These are phyloP conservation scores for Phialocephala subalpina DNA, from an alignment of 2,329 filamentous ascomycete species.

Conservation along the genomic window DNA sequence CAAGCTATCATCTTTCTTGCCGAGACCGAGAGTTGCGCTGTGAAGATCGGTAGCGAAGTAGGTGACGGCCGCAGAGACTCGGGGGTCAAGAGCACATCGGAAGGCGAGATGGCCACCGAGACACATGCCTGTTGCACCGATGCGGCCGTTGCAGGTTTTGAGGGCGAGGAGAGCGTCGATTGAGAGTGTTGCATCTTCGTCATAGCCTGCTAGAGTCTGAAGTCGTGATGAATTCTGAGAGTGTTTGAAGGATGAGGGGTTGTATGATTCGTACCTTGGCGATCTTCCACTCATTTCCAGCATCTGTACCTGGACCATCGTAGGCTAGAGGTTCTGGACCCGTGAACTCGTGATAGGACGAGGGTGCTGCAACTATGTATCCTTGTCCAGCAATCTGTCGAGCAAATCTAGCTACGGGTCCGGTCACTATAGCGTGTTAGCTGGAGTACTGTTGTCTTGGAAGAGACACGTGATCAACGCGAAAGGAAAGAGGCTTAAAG, in stretches of 20 bases:
- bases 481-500: background rate
- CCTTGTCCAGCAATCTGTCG: slow-evolving; percentile 92
- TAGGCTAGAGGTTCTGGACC: slow-evolving; percentile 85
- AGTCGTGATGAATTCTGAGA: background rate
- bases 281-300: slow-evolving; percentile 87
- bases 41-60: slow-evolving; percentile 97
- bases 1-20: slow-evolving; percentile 67
- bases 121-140: slow-evolving; percentile 90
- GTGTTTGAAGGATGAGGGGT: slow-evolving; percentile 11
- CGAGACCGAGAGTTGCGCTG: slow-evolving; percentile 75
- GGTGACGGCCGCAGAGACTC: slow-evolving; percentile 79
- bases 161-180: slow-evolving; percentile 76
- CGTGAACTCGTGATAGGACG: slow-evolving; percentile 92
- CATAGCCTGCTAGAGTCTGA: slow-evolving; percentile 84
- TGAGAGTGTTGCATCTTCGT: slow-evolving; percentile 75
- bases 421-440: slow-evolving; percentile 69
- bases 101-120: slow-evolving; percentile 88
- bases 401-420: slow-evolving; percentile 87
- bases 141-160: slow-evolving; percentile 80
- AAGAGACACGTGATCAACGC: background rate
- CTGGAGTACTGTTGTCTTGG: background rate
- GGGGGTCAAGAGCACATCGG: slow-evolving; percentile 75
- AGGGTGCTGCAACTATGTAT: slow-evolving; percentile 91
- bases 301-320: slow-evolving; percentile 86
- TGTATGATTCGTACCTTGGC: slow-evolving; percentile 63